Evolutionary conservation across 129 eudicot genomes (phyloP), one percentile per base, ranked within the genome.

Genomic region (Flaveria brownii): DNA sequence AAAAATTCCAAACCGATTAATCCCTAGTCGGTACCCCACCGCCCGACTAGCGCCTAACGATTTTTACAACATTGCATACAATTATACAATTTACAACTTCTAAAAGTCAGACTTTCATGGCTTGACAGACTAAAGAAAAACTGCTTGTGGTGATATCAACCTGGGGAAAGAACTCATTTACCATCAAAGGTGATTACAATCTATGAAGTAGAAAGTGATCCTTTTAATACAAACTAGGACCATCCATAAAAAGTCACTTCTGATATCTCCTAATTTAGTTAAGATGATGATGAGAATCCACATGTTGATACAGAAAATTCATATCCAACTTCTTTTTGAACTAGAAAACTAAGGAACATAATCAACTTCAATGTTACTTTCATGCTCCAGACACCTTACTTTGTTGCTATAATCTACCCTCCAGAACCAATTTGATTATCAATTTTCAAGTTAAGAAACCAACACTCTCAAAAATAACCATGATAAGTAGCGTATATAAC

Each of bases 401-500:
- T 4, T 36, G 41, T 36, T 1, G 1, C 41, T 36, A 36, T 36
- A 0, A 3, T 2, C 25, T 15, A 10, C 22, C 1, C 15, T 12
- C n/a, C 26, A 5, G 18, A 76, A 66, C 51, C 77, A 57, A 26
- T 23, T 20, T 73, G 69, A 8, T 13, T 20, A 56, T 51, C 36
- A 55, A 56, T 36, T 73, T 39, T 64, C 9, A 76, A 46, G 50
- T 28, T 30, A 46, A 30, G 43, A 77, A 64, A 67, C 6, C 49
- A 9, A n/a, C 76, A 71, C 33, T 51, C 17, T 52, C 33, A 30
- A 30, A 52, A 15, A 30, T 33, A 30, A 71, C n/a, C 47, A 9
- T 33, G 45, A 49, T 49, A 12, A 54, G 16, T 18, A n/a, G 20
- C 26, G 5, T 74, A 49, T 46, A 36, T 36, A 36, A 36, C 41